A percentile compares a stretch with the other conserved stretches of the same genome.
Evolutionary conservation across 2,329 filamentous ascomycete genomes (phyloP).

Genomic region (Herpotrichia juniperi): DNA sequence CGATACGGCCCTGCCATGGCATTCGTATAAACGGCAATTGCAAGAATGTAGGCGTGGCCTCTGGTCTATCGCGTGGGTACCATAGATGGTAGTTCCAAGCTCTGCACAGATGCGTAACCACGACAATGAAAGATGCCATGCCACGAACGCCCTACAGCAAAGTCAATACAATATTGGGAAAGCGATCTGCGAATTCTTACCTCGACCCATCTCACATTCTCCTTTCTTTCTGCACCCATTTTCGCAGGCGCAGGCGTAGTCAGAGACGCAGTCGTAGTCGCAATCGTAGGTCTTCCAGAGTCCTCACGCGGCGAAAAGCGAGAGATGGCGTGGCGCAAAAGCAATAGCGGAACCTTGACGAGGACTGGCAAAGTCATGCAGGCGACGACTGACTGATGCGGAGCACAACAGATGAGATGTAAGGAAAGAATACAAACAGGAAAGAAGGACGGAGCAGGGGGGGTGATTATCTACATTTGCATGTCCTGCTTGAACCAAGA

Average conservation of each 20-base stretch:
- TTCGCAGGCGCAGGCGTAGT: conserved; percentile 16
- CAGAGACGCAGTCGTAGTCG: conserved; percentile 10
- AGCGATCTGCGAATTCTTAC: conserved; percentile 28
- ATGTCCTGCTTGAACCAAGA: conserved; percentile 19
- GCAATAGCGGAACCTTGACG: conserved; percentile 23
- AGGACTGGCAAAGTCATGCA: conserved; percentile 30
- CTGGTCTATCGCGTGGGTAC: conserved; percentile 51
- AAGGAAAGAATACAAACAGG: conserved; percentile 12
- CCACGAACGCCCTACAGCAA: conserved; percentile 55
- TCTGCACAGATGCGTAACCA: conserved; percentile 59
- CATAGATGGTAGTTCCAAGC: conserved; percentile 61
- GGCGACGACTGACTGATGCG: conserved; percentile 13
- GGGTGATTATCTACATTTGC: conserved; percentile 31
- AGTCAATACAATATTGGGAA: conserved; percentile 9
- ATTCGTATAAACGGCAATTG: conserved; percentile 61
- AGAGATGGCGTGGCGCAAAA: conserved; percentile 27
- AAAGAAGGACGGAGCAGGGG: conserved; percentile 21
- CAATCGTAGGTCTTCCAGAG: conserved; percentile 2
- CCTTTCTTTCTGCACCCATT: conserved; percentile 37
- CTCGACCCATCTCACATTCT: conserved; percentile 51
- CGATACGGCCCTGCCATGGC: conserved; percentile 61
- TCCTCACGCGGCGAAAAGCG: conserved; percentile 14
- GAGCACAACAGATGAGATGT: conserved; percentile 7
- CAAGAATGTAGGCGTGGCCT: conserved; percentile 52
- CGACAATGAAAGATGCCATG: conserved; percentile 60